A percentile compares a stretch with the other conserved stretches of the same genome.
Evolutionary conservation across 1,284 basidiomycete species (phyloP).

Genomic region (Hortiboletus rubellus): DNA sequence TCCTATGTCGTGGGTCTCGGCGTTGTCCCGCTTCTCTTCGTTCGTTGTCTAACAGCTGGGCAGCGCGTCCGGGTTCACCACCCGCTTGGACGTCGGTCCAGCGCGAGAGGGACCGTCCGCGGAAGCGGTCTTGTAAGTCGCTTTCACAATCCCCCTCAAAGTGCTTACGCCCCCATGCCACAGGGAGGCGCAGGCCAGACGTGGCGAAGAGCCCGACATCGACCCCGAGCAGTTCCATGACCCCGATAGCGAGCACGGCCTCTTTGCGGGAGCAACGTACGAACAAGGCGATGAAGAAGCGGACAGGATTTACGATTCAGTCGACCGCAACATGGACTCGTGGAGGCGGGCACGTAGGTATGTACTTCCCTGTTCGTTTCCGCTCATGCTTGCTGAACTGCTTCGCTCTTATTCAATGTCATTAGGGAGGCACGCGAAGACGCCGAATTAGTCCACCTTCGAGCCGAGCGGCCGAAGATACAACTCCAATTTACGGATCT

Average conservation of each 20-base stretch:
- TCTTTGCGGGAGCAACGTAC: slow-evolving; percentile 95
- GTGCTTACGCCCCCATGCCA: not conserved
- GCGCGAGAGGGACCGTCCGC: slow-evolving; percentile 93
- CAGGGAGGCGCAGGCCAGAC: slow-evolving; percentile 71
- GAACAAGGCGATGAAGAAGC: slow-evolving; percentile 98
- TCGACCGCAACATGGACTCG: slow-evolving; percentile 90
- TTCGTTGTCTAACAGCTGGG: not conserved
- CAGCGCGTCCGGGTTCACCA: slow-evolving; percentile 97
- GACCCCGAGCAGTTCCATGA: slow-evolving; percentile 93
- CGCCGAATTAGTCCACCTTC: slow-evolving; percentile 68
- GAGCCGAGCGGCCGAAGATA: slow-evolving; percentile 84
- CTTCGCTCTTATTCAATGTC: slow-evolving; percentile 3
- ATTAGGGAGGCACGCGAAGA: slow-evolving; percentile 75
- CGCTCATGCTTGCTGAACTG: slow-evolving; percentile 26
- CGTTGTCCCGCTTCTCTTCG: too few species aligned
- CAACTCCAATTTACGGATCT: slow-evolving; percentile 94
- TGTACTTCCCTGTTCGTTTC: slow-evolving; percentile 47
- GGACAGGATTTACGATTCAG: slow-evolving; percentile 88
- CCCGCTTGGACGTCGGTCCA: slow-evolving; percentile 97
- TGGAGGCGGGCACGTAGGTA: slow-evolving; percentile 79
- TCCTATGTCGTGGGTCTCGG: slow-evolving; percentile 91
- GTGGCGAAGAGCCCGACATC: slow-evolving; percentile 84
- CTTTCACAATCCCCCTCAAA: too few species aligned
- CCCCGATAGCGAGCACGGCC: slow-evolving; percentile 94
- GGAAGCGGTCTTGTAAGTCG: slow-evolving; percentile 75